Evolutionary conservation across 1,139 yeast species (phyloP).

Genomic region (Suhomyces ambrosiae): DNA sequence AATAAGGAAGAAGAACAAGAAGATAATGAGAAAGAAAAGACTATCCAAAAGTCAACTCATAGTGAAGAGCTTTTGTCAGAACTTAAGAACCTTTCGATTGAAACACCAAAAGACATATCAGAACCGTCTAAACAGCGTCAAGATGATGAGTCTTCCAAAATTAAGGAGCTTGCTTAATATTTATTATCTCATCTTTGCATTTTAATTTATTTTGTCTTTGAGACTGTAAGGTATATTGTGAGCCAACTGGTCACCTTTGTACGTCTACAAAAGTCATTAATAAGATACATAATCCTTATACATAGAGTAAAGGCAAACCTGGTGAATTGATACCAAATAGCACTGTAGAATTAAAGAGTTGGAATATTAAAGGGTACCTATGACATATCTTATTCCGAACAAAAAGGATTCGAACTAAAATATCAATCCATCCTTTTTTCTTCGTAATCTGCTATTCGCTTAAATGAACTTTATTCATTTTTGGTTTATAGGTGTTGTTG

Average conservation of each 20-base stretch:
- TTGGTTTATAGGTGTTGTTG: background rate
- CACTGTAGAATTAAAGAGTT: conserved; percentile 13
- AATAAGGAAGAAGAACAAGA: background rate
- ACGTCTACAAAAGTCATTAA: conserved; percentile 7
- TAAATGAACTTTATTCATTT: conserved; percentile 1
- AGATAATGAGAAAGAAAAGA: background rate
- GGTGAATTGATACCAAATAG: conserved; percentile 8
- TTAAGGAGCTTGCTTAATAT: background rate
- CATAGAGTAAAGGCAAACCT: conserved; percentile 10
- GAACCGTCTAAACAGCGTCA: too few species aligned
- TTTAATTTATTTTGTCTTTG: background rate
- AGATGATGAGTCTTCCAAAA: too few species aligned
- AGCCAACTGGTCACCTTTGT: too few species aligned
- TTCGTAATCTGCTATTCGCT: conserved; percentile 1
- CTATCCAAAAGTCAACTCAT: background rate
- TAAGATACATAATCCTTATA: conserved; percentile 10
- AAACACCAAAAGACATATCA: too few species aligned
- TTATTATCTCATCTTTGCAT: background rate
- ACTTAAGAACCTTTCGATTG: background rate
- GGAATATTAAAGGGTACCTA: conserved; percentile 8
- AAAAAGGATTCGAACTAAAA: background rate
- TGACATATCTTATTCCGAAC: background rate
- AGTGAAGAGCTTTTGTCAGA: background rate
- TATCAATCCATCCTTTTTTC: conserved; percentile 2
- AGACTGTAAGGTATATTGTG: too few species aligned